Conservation (phyloP, 352 stramenopile genomes). For the Phytophthora hibernalis region DNA sequence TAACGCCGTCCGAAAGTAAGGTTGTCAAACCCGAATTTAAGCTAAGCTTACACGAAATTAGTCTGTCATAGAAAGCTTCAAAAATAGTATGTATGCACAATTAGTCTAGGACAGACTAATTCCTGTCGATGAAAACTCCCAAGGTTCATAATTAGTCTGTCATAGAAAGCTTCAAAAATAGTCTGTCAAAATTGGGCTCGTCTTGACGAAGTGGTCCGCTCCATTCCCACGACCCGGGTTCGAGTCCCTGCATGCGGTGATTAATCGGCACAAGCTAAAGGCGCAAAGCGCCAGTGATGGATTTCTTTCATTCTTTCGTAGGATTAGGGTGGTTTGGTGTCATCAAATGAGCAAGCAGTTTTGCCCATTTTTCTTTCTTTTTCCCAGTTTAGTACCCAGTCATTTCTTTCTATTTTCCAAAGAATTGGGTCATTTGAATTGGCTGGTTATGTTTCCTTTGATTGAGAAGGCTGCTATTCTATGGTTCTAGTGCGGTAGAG, state of each 20-base stretch:
- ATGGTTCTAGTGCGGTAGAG: no score
- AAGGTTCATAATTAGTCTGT: slow-evolving; percentile 1
- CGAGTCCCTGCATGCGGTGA: neutral
- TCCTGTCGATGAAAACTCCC: neutral
- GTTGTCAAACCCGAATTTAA: no score
- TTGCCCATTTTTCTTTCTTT: neutral
- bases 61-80: neutral
- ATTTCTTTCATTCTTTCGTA: neutral
- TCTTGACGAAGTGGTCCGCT: neutral
- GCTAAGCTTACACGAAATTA: no score
- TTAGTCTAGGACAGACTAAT: slow-evolving; percentile 7
- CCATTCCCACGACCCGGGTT: neutral
- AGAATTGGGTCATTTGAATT: neutral
- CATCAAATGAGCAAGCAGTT: neutral
- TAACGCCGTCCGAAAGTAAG: neutral
- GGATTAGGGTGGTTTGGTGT: neutral
- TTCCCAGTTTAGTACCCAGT: neutral
- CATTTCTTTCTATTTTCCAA: neutral
- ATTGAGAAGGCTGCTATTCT: no score
- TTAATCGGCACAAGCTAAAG: neutral
- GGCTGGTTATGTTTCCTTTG: no score
- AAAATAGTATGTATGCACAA: slow-evolving; percentile 1
- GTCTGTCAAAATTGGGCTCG: slow-evolving; percentile 1
- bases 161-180: neutral
- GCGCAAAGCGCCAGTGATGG: neutral